Conservation (phyloP, 352 stramenopile species). For the Globisporangium echinulatum region DNA sequence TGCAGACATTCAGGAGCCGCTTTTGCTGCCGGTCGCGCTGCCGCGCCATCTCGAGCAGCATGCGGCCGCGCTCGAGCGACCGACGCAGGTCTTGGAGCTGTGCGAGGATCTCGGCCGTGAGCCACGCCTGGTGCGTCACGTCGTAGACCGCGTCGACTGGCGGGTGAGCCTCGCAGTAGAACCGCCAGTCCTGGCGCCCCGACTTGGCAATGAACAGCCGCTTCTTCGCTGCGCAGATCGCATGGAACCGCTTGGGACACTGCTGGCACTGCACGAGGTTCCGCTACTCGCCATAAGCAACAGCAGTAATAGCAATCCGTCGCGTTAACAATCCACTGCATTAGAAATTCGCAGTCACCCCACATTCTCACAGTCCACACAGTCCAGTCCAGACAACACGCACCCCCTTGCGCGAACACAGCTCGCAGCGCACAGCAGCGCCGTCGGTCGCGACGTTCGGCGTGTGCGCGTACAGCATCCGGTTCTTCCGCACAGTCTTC, state of each 20-base stretch:
- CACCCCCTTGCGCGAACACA: slow-evolving; percentile 47
- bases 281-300: slow-evolving; percentile 19
- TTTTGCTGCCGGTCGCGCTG: slow-evolving; percentile 85
- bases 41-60: slow-evolving; percentile 81
- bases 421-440: slow-evolving; percentile 37
- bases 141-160: slow-evolving; percentile 68
- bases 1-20: slow-evolving; percentile 55
- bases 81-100: slow-evolving; percentile 71
- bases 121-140: slow-evolving; percentile 61
- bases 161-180: slow-evolving; percentile 68
- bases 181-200: slow-evolving; percentile 62
- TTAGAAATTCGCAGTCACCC: too few relatives aligned
- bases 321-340: background rate
- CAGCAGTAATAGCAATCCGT: background rate
- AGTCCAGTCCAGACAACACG: slow-evolving; percentile 2
- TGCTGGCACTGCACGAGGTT: slow-evolving; percentile 45
- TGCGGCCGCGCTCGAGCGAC: slow-evolving; percentile 72
- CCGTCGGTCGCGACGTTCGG: slow-evolving; percentile 19
- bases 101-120: slow-evolving; percentile 64
- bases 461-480: slow-evolving; percentile 48
- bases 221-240: slow-evolving; percentile 63
- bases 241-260: slow-evolving; percentile 66
- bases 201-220: slow-evolving; percentile 57
- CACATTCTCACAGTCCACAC: background rate
- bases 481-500: slow-evolving; percentile 56